Evolutionary conservation across 2,329 filamentous ascomycete species (phyloP).

Genomic region (Podosphaera xanthii): DNA sequence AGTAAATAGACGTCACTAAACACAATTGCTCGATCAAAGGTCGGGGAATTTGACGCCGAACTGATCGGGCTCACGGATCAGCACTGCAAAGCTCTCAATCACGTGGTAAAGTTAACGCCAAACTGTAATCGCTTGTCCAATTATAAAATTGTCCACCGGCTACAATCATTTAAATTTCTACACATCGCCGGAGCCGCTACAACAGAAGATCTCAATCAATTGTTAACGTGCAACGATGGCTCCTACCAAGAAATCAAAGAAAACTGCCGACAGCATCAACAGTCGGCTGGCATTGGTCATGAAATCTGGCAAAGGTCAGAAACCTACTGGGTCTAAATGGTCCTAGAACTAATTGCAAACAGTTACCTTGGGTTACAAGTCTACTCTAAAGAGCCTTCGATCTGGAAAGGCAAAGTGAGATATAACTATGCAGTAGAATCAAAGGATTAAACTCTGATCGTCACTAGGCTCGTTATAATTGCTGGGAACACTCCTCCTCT

Average conservation of each 20-base stretch:
- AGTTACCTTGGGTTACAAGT: constrained; percentile 82
- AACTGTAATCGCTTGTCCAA: too few species aligned
- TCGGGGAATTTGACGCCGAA: too few species aligned
- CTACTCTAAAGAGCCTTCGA: constrained; percentile 71
- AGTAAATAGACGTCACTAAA: too few species aligned
- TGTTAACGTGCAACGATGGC: constrained; percentile 22
- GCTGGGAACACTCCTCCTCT: constrained; percentile 92
- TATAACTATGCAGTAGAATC: not conserved
- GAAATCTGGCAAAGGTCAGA: constrained; percentile 37
- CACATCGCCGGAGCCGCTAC: not conserved
- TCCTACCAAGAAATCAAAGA: constrained; percentile 48
- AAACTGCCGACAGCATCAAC: constrained; percentile 58
- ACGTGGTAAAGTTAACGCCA: too few species aligned
- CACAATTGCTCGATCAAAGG: too few species aligned
- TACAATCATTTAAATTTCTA: not conserved
- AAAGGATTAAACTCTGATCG: not conserved
- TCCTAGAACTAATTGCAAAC: constrained; percentile 6
- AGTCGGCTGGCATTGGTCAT: constrained; percentile 38
- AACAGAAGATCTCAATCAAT: constrained; percentile 3
- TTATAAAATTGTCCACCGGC: too few species aligned
- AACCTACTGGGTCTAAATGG: not conserved
- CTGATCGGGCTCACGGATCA: too few species aligned
- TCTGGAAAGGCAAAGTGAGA: constrained; percentile 75
- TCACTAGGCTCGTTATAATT: constrained; percentile 56
- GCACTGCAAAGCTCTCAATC: too few species aligned